Evolutionary conservation across 768 basidiomycete genomes (phyloP).

Genomic region (Termitomyces heimii): DNA sequence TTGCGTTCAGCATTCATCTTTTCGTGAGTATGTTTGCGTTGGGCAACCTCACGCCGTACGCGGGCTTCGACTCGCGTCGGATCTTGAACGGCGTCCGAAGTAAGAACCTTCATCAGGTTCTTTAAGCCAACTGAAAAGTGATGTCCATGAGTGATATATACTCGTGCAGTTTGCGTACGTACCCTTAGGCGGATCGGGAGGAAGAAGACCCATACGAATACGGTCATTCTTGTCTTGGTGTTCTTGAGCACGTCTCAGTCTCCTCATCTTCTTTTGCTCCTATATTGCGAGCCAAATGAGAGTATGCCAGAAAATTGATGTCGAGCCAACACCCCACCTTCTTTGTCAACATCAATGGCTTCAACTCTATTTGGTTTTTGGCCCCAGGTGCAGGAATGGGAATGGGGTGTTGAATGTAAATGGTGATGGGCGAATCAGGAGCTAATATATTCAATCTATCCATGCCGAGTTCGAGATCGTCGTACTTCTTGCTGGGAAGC

Average conservation of each 20-base stretch:
- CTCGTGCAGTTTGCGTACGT: constrained; percentile 12
- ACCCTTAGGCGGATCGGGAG: constrained; percentile 96
- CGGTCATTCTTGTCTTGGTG: constrained; percentile 93
- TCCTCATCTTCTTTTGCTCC: constrained; percentile 98
- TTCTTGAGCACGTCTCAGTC: constrained; percentile 80
- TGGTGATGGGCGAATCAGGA: constrained; percentile 70
- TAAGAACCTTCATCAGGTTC: constrained; percentile 97
- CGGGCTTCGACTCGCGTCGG: constrained; percentile 97
- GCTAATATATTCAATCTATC: constrained; percentile 59
- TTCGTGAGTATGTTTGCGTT: constrained; percentile 84
- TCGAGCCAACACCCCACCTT: constrained; percentile 52
- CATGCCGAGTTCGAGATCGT: constrained; percentile 59
- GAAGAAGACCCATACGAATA: constrained; percentile 91
- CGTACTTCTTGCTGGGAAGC: constrained; percentile 75
- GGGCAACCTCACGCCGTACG: constrained; percentile 88
- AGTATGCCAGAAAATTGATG: neutral
- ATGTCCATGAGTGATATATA: neutral
- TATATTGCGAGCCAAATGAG: constrained; percentile 18
- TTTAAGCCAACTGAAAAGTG: constrained; percentile 69
- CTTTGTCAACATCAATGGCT: constrained; percentile 89
- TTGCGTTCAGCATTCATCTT: constrained; percentile 92
- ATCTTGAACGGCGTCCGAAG: constrained; percentile 94
- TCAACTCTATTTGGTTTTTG: constrained; percentile 70
- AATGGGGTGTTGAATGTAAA: constrained; percentile 96
- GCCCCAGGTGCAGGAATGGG: constrained; percentile 90